Base-by-base conservation (phyloP, 192 early-diverging fungal species). In the Coemansia sp. region DNA sequence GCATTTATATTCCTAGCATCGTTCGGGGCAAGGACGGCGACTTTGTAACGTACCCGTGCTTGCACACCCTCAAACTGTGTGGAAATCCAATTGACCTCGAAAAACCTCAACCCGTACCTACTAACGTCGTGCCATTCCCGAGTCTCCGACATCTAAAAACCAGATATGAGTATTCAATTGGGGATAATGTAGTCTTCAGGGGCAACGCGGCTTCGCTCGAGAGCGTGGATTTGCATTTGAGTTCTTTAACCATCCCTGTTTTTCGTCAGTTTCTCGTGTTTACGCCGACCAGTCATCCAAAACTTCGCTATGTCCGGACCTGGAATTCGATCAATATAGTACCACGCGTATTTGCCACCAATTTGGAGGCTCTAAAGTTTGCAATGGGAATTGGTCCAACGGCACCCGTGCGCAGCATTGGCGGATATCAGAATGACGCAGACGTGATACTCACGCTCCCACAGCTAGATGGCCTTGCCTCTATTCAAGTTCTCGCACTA, bases 261-360 rank as follows among this genome's bases (percentile, higher is more conserved):
- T 7, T 57, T 31, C 27, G 29, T 3, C 53, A 22, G 27, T 8
- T 4, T 22, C 31, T 3, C 53, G 53, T 57, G 31, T 57, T 57
- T 22, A 57, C 53, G 12, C 53, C 53, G 12, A 29, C 53, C 53
- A 57, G 53, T 15, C 53, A 57, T 22, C 53, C 53, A 31, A 57
- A 57, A 29, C 53, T 57, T 4, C 53, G 53, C 1, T 31, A 16
- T 16, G 53, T 57, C 29, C 31, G 22, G 10, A 16, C 4, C 13
- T 12, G 10, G 6, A 6, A 16, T 33, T 3, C 15, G 3, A 8
- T 1, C 5, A 8, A 24, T 7, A 0, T 7, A 1, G 22, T 27
- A 10, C 50, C 50, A 7, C 7, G 11, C 10, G 3, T 15, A 3
- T 36, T 60, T 2, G 31, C 31, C 33, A 36, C 57, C 33, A 31